These are phyloP conservation scores for Mariannaea elegans DNA, from an alignment of 2,329 filamentous ascomycete species.

Conservation along the genomic window DNA sequence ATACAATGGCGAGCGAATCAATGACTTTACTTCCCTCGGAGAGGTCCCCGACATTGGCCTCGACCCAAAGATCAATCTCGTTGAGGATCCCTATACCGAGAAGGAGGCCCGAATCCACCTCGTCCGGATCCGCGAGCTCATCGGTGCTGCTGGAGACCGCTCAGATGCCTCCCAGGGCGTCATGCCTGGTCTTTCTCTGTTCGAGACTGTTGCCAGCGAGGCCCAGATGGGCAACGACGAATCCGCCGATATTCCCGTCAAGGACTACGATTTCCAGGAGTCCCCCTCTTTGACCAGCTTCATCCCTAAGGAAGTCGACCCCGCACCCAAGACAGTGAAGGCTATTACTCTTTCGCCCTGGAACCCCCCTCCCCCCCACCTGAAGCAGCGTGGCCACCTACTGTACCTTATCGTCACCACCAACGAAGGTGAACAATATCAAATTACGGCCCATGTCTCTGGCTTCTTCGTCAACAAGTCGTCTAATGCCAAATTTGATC, in stretches of 20 bases:
- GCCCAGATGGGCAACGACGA: constrained; percentile 50
- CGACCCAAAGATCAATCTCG: constrained; percentile 80
- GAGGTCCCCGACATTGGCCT: constrained; percentile 83
- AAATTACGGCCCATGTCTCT: constrained; percentile 91
- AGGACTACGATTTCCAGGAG: constrained; percentile 80
- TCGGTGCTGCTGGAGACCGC: constrained; percentile 89
- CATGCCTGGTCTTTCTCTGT: constrained; percentile 83
- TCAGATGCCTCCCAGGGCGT: constrained; percentile 89
- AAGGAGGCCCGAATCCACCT: constrained; percentile 97
- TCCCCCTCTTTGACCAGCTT: constrained; percentile 74
- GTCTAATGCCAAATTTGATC: constrained; percentile 94
- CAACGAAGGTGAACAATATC: constrained; percentile 92
- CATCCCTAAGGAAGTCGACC: constrained; percentile 71
- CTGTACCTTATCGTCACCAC: constrained; percentile 90
- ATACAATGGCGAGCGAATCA: constrained; percentile 86
- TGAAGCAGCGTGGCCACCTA: constrained; percentile 90
- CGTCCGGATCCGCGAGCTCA: constrained; percentile 88
- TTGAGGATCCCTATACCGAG: constrained; percentile 97
- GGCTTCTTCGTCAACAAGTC: constrained; percentile 98
- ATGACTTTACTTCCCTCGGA: constrained; percentile 92
- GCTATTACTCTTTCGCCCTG: constrained; percentile 87
- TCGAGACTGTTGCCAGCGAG: constrained; percentile 75
- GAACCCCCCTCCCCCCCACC: constrained; percentile 94
- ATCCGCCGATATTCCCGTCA: constrained; percentile 55
- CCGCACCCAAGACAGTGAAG: constrained; percentile 90